These are phyloP conservation scores for Kluyveromyces siamensis DNA, from an alignment of 805 yeast species.

Conservation along the genomic window DNA sequence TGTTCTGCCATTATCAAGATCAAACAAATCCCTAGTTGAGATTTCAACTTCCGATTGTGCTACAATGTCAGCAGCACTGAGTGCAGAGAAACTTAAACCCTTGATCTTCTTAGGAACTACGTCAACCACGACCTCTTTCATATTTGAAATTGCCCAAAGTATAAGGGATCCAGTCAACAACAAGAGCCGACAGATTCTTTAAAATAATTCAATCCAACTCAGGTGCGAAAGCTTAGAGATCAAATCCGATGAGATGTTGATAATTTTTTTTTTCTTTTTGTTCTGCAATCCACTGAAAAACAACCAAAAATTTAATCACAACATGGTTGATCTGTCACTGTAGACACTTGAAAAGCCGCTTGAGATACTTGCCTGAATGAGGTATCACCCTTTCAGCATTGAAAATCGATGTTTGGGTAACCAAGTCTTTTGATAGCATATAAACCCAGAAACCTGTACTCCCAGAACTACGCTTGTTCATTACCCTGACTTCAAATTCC, in stretches of 20 bases:
- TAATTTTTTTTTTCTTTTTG: too few species aligned
- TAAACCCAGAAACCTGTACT: too few species aligned
- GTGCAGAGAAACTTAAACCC: conserved; percentile 86
- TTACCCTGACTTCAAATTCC: not conserved
- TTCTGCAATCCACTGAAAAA: too few species aligned
- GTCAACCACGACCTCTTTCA: conserved; percentile 45
- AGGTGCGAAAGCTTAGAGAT: not conserved
- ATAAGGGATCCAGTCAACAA: not conserved
- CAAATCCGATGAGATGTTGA: not conserved
- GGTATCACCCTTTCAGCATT: too few species aligned
- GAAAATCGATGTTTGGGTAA: too few species aligned
- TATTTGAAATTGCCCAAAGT: conserved; percentile 2
- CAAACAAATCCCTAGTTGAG: conserved; percentile 82
- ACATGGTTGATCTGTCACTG: not conserved
- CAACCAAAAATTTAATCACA: too few species aligned
- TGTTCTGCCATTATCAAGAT: conserved; percentile 79
- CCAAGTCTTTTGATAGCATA: too few species aligned
- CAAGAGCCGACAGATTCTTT: not conserved
- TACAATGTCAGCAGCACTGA: conserved; percentile 83
- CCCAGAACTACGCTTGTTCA: too few species aligned
- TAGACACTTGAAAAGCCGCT: not conserved
- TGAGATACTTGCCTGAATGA: too few species aligned
- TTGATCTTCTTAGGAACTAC: conserved; percentile 83
- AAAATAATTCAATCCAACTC: too few species aligned
- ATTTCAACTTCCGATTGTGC: conserved; percentile 94